Evolutionary conservation across 306 rosid genomes (phyloP), one percentile per base, ranked within the genome.

Genomic region (Quercus parvula): DNA sequence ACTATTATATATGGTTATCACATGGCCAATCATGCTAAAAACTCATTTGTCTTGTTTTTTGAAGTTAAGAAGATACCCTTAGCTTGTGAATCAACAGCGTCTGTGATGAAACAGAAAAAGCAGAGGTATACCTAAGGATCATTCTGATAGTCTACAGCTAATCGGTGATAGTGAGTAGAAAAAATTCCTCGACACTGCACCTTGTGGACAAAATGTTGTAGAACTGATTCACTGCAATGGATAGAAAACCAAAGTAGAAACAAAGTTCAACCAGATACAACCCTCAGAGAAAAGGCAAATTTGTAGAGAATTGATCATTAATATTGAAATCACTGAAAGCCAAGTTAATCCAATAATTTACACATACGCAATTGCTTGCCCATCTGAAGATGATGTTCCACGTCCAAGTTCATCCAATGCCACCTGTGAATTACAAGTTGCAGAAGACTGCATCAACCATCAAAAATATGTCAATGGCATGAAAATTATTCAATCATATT

Each of bases 391-490:
- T 79, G 97, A 90, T 35, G 99, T 93, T 73, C 99, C 99, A 61
- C 97, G 93, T 63, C 99, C 99, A 85, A 95, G 99, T 82, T 93
- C 99, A 88, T 93, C 99, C 80, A 93, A 78, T 38, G 93, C 88
- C 71, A 88, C 96, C 89, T 91, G 85, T 49, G 99, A 95, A 83
- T 91, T 89, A 54, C 74, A 55, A 61, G 98, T 31, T 31, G 35
- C 35, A 31, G 1, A 31, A 31, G 6, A 31, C 35, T 31, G 35
- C 35, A 31, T 31, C 35, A 31, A 31, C 35, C 35, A 31, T 31
- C 0, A 31, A 31, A 31, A 31, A 31, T 41, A 82, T 9, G 73
- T 49, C 80, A 41, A 70, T 33, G 24, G 38, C 27, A 24, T 52
- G 70, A 64, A 58, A 78, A 58, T 46, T 7, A 58, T 70, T 38